phyloP scores from a whole-genome alignment of 2,329 filamentous ascomycete genomes.

The Catunica adiposa region DNA sequence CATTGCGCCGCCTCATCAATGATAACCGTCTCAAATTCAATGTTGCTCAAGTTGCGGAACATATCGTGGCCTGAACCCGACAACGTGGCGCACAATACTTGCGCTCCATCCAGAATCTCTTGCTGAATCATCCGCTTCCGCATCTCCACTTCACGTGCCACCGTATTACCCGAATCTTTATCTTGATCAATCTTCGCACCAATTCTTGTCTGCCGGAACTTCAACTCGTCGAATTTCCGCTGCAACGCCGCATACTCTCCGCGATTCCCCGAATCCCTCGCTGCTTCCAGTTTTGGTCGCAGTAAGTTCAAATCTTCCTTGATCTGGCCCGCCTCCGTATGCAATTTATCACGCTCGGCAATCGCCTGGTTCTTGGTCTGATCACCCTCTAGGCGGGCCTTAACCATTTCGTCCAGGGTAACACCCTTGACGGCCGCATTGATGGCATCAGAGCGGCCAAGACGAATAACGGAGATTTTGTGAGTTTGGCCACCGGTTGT shows the following conservation, averaged over 20 bases:
- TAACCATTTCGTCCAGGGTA: slow-evolving; percentile 82
- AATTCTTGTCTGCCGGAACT: slow-evolving; percentile 54
- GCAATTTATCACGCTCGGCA: slow-evolving; percentile 40
- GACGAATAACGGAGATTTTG: slow-evolving; percentile 71
- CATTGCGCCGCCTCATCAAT: slow-evolving; percentile 98
- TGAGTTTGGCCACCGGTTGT: slow-evolving; percentile 55
- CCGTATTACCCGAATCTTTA: slow-evolving; percentile 70
- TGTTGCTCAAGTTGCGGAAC: slow-evolving; percentile 79
- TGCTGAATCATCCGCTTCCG: slow-evolving; percentile 73
- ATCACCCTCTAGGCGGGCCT: slow-evolving; percentile 48
- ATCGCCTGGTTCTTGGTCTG: slow-evolving; percentile 40
- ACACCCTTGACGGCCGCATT: slow-evolving; percentile 80
- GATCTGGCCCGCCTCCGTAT: slow-evolving; percentile 47
- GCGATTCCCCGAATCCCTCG: slow-evolving; percentile 38
- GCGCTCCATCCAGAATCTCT: slow-evolving; percentile 73
- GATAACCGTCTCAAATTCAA: slow-evolving; percentile 96
- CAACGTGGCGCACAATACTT: slow-evolving; percentile 87
- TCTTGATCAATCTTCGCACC: slow-evolving; percentile 73
- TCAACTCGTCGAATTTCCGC: slow-evolving; percentile 61
- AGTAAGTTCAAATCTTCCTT: slow-evolving; percentile 54
- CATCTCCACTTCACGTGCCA: slow-evolving; percentile 71
- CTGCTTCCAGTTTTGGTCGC: slow-evolving; percentile 54
- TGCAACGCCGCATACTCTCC: slow-evolving; percentile 40
- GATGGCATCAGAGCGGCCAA: slow-evolving; percentile 84
- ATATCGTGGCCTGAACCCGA: slow-evolving; percentile 95